These are phyloP conservation scores for Podospora sp. DNA, from an alignment of 495 filamentous ascomycete genomes.

Conservation along the genomic window DNA sequence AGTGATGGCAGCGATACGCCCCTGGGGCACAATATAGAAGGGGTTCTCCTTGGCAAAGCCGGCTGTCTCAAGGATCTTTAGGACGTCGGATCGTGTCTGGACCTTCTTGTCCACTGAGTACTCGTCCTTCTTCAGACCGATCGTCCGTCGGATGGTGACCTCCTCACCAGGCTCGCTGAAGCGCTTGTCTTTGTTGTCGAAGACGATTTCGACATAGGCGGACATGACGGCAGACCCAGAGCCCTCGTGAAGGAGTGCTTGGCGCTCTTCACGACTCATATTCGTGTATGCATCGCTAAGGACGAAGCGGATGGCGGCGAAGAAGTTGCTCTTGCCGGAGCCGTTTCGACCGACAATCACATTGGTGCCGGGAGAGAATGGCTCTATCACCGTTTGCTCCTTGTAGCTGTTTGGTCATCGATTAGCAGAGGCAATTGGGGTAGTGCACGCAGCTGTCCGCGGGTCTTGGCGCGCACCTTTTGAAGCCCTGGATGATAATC, in stretches of 20 bases:
- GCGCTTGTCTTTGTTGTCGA: conserved; percentile 95
- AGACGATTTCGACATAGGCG: conserved; percentile 97
- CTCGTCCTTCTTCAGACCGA: conserved; percentile 97
- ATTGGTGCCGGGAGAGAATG: conserved; percentile 97
- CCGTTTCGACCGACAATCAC: conserved; percentile 99
- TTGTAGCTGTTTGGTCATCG: conserved; percentile 74
- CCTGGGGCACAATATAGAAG: conserved; percentile 98
- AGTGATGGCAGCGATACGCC: conserved; percentile 90
- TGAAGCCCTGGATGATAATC: conserved; percentile 99
- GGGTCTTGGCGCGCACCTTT: conserved; percentile 65
- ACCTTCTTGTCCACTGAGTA: conserved; percentile 96
- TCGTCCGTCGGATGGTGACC: conserved; percentile 86
- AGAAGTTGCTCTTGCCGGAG: conserved; percentile 99
- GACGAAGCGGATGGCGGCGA: conserved; percentile 97
- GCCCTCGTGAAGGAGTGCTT: conserved; percentile 93
- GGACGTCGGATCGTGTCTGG: conserved; percentile 90
- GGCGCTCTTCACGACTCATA: conserved; percentile 93
- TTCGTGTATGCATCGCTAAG: conserved; percentile 97
- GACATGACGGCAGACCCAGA: conserved; percentile 98
- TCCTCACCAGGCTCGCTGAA: conserved; percentile 94
- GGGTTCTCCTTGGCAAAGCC: conserved; percentile 97
- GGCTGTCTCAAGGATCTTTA: conserved; percentile 93
- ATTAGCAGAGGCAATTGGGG: neutral
- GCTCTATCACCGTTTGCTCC: conserved; percentile 97
- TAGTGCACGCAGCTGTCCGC: neutral